These are phyloP conservation scores for Aspergillus tanneri DNA, from an alignment of 2,329 filamentous ascomycete species.

Conservation along the genomic window DNA sequence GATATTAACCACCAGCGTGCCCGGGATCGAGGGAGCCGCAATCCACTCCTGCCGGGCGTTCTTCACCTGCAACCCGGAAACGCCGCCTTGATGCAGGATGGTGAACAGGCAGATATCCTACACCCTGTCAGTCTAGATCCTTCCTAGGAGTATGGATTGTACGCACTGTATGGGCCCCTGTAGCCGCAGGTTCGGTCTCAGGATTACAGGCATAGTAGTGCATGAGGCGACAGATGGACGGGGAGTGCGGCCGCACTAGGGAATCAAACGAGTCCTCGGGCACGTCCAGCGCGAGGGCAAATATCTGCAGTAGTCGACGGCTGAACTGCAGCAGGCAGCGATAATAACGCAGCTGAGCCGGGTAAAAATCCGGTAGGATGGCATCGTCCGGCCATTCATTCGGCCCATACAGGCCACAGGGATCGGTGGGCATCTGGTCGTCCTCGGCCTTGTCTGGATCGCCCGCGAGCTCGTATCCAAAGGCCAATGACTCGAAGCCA, in stretches of 20 bases:
- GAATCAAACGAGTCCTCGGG: slow-evolving; percentile 39
- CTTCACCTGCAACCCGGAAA: slow-evolving; percentile 37
- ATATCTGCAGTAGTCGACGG: slow-evolving; percentile 33
- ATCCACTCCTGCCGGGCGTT: slow-evolving; percentile 32
- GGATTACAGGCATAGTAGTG: too few species aligned
- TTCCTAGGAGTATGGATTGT: too few species aligned
- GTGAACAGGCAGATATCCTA: slow-evolving; percentile 45
- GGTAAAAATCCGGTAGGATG: slow-evolving; percentile 17
- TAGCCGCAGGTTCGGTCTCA: too few species aligned
- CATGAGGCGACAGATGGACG: too few species aligned
- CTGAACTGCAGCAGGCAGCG: slow-evolving; percentile 14
- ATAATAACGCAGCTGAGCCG: slow-evolving; percentile 23
- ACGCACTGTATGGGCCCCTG: too few species aligned
- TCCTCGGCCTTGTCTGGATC: slow-evolving; percentile 14
- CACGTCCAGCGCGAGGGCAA: slow-evolving; percentile 43
- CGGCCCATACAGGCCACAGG: slow-evolving; percentile 21
- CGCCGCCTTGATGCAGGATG: slow-evolving; percentile 41
- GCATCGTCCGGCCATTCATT: slow-evolving; percentile 25
- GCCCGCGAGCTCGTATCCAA: slow-evolving; percentile 27
- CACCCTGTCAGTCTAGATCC: slow-evolving; percentile 39
- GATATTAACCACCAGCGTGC: slow-evolving; percentile 34
- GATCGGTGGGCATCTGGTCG: slow-evolving; percentile 19
- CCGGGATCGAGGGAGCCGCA: slow-evolving; percentile 23
- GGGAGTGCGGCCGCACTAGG: too few species aligned
- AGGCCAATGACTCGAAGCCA: slow-evolving; percentile 29